Evolutionary conservation across 2,329 filamentous ascomycete genomes (phyloP), one percentile per base, ranked within the genome.

Genomic region (Paraconiothyrium brasiliense): DNA sequence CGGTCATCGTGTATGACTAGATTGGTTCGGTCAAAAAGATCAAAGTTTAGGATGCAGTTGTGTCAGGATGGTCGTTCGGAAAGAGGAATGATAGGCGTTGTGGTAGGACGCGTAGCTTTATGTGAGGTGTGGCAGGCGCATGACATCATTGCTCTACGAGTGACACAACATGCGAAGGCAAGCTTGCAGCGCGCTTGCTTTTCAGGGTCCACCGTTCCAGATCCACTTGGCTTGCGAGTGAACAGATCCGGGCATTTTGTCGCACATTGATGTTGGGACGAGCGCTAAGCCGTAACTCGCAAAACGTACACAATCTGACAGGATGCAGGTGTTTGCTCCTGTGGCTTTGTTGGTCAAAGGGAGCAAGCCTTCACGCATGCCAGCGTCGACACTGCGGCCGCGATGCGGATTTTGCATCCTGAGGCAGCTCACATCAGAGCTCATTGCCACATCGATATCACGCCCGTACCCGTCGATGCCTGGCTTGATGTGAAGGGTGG

Each of bases 1-100:
- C 59, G 44, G 70, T 64, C 75, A 77, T 77, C 37, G 55, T 71
- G 39, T 5, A 41, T 41, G 39, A 8, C 8, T n/a, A 41, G 6
- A 16, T 20, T 41, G 16, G 14, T 7, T 41, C n/a, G 8, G 14
- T 16, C 16, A 16, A 20, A 16, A 41, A 16, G 37, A 6, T 41
- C n/a, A n/a, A 41, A n/a, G 22, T 14, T 13, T 46, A 11, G 10
- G 20, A 48, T 43, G 24, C 43, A 46, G 20, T 46, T 22, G 48
- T 34, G 39, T 32, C 2, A 20, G 22, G 39, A 35, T 46, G 52
- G 14, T 34, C 13, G n/a, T 14, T 11, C n/a, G 48, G 14, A 34
- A 27, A n/a, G 52, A 47, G 32, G 39, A 55, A 44, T 55, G 52
- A 24, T 39, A 16, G 49, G 35, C 34, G 35, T 24, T 14, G n/a